Evolutionary conservation across 2,329 filamentous ascomycete species (phyloP), one percentile per base, ranked within the genome.

Genomic region (Colletotrichum sp.): DNA sequence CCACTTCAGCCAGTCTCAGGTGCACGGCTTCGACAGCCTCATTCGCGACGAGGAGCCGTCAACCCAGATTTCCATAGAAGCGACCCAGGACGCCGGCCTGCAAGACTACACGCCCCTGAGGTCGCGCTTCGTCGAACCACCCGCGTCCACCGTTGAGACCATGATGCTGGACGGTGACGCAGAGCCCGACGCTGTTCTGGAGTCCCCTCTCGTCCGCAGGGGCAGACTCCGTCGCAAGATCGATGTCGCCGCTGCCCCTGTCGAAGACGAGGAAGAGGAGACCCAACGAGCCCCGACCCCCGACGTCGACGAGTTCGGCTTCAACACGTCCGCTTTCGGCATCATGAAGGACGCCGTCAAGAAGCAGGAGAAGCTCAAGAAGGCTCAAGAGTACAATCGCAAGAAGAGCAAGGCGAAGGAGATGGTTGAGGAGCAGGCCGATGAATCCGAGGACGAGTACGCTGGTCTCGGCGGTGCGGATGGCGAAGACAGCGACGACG

Each of bases 371-470:
- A 91, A 91, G 80, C 88, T 89, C 68, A 85, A 87, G 8, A 80
- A 82, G 65, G 82, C 83, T n/a, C 88, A 90, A 18, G 87, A 89
- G 2, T 98, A 96, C 80, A 91, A 98, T 85, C 95, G 94, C 84
- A 96, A 95, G 85, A 96, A 94, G 83, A 98, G 95, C 86, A 93
- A 95, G 82, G 96, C 96, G 1, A 96, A 93, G 81, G 93, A 94
- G 28, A 95, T 98, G 90, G 90, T 99, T 49, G 92, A 99, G 79
- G 97, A 98, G 79, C 96, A 98, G 82, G 96, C 97, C 76, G 95
- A 98, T 80, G 97, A 99, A 85, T 99, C 97, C 0, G 98, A 99
- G 82, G 97, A 99, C 83, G 97, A 99, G 84, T 99, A 99, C 83
- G 96, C 96, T 52, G 97, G 97, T 6, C 89, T 99, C 12, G 97